phyloP scores from a whole-genome alignment of 73 alveolate genomes.

The Paramecium octaurelia region DNA sequence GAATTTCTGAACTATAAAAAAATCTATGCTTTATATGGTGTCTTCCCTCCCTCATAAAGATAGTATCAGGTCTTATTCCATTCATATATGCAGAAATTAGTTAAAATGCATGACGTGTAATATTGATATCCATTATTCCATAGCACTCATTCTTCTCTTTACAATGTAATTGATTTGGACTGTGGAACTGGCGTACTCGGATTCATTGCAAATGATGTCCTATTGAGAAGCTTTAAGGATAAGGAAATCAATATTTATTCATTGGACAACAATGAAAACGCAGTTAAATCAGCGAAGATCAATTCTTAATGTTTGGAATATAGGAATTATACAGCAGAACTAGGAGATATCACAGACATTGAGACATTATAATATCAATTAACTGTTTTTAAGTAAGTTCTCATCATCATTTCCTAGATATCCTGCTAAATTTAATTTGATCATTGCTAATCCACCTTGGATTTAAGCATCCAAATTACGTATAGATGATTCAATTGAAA shows the following conservation, averaged over 20 bases:
- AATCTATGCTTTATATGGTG: constrained; percentile 64
- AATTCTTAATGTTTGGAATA: constrained; percentile 55
- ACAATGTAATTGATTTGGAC: constrained; percentile 60
- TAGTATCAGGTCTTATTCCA: constrained; percentile 37
- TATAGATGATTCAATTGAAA: constrained; percentile 50
- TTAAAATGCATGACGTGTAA: constrained; percentile 26
- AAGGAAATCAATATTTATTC: constrained; percentile 52
- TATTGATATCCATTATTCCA: background rate
- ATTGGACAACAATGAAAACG: constrained; percentile 55
- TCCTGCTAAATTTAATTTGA: constrained; percentile 51
- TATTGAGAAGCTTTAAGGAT: background rate
- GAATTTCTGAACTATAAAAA: constrained; percentile 52
- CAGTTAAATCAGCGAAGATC: constrained; percentile 63
- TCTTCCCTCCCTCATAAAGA: constrained; percentile 66
- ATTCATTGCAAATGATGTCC: constrained; percentile 53
- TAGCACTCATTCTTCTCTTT: constrained; percentile 38
- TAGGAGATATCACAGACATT: background rate
- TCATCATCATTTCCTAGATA: background rate
- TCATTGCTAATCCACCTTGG: constrained; percentile 71
- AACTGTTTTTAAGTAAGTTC: constrained; percentile 4
- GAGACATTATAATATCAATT: constrained; percentile 31
- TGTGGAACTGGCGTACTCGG: constrained; percentile 70
- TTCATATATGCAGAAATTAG: constrained; percentile 2
- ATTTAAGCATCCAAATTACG: constrained; percentile 49
- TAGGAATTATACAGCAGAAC: constrained; percentile 37